phyloP scores from a whole-genome alignment of 2,329 filamentous ascomycete genomes.

The Epichloe aotearoae region DNA sequence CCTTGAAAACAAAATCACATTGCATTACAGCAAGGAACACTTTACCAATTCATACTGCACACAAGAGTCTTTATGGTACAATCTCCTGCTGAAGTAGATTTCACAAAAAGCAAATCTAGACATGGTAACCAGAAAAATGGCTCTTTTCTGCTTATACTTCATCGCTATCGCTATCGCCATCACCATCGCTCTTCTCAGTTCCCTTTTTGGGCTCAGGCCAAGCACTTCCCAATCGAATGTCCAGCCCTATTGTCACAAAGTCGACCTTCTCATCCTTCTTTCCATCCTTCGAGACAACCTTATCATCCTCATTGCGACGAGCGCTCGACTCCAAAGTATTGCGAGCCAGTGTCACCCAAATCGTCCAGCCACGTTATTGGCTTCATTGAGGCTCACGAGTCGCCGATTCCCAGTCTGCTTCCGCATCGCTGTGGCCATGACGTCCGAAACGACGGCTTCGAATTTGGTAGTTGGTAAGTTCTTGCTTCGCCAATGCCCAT shows the following conservation, averaged over 20 bases:
- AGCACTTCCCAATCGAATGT: constrained; percentile 5
- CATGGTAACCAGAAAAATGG: neutral
- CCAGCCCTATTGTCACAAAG: constrained; percentile 17
- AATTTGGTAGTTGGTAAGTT: constrained; percentile 4
- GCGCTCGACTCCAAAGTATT: constrained; percentile 24
- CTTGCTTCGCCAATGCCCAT: constrained; percentile 13
- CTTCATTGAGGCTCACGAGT: constrained; percentile 41
- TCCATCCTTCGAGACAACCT: constrained; percentile 11
- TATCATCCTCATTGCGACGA: constrained; percentile 14
- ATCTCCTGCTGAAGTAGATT: too few relatives aligned
- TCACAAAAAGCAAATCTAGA: too few relatives aligned
- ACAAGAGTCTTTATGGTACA: too few relatives aligned
- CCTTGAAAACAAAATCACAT: neutral
- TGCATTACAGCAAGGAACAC: neutral
- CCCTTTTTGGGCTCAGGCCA: constrained; percentile 11
- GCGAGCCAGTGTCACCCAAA: constrained; percentile 34
- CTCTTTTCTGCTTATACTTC: neutral
- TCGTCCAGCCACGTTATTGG: constrained; percentile 44
- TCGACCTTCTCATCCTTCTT: constrained; percentile 13
- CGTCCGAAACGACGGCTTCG: constrained; percentile 19
- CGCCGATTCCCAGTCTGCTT: constrained; percentile 27
- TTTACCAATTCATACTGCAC: too few relatives aligned
- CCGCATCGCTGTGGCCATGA: constrained; percentile 19
- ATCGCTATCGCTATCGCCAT: constrained; percentile 1
- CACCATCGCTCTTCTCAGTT: constrained; percentile 6